A percentile compares a stretch with the other conserved stretches of the same genome.
These are phyloP conservation scores for Aspergillus aculeatinus DNA, from an alignment of 2,329 filamentous ascomycete species.

Conservation along the genomic window DNA sequence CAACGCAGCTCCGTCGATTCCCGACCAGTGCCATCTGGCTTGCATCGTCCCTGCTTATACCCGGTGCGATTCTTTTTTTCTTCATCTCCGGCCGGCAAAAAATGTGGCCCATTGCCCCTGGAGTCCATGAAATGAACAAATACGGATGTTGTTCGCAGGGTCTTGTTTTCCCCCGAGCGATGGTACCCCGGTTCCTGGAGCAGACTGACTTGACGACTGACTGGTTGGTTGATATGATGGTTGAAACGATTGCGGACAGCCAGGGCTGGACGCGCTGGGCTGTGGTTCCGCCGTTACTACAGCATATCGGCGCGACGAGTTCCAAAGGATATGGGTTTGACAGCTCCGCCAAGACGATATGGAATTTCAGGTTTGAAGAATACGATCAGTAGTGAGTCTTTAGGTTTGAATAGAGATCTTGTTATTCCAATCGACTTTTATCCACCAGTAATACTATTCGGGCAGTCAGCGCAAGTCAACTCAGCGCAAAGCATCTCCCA, in stretches of 20 bases:
- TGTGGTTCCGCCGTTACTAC: conserved; percentile 14
- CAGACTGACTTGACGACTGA: conserved; percentile 13
- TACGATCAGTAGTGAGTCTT: background rate
- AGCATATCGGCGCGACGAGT: conserved; percentile 18
- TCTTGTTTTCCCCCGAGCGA: conserved; percentile 39
- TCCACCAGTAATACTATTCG: no score
- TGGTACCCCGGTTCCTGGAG: conserved; percentile 11
- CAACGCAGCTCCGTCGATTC: conserved; percentile 14
- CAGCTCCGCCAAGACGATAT: conserved; percentile 13
- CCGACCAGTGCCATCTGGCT: conserved; percentile 24
- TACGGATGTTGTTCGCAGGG: conserved; percentile 47
- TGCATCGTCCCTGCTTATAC: conserved; percentile 27
- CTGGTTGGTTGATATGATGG: conserved; percentile 19
- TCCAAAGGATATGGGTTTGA: conserved; percentile 19
- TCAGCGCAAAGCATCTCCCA: no score
- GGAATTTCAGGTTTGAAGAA: conserved; percentile 19
- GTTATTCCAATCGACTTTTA: no score
- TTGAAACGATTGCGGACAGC: conserved; percentile 14
- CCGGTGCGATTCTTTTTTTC: conserved; percentile 33
- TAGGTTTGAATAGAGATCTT: no score
- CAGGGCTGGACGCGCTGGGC: conserved; percentile 14
- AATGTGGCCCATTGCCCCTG: conserved; percentile 34
- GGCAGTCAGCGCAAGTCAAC: no score
- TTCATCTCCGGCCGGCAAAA: conserved; percentile 44
- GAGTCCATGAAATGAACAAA: conserved; percentile 41